These are phyloP conservation scores for Melastoma candidum DNA, from an alignment of 441 rosid species.

Conservation along the genomic window DNA sequence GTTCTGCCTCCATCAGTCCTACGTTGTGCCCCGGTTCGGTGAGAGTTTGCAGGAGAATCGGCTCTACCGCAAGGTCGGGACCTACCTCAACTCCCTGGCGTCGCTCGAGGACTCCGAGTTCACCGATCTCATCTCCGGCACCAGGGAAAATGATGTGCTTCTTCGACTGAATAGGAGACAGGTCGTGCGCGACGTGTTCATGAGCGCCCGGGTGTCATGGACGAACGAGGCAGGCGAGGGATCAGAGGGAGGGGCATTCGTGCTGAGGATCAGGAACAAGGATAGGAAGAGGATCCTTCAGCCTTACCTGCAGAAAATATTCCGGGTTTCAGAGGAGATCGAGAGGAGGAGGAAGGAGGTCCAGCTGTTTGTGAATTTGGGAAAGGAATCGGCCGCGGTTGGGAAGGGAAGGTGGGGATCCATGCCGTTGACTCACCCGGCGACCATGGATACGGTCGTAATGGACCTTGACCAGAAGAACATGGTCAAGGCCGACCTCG, in stretches of 20 bases:
- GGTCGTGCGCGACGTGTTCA: constrained; percentile 52
- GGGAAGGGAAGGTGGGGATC: constrained; percentile 26
- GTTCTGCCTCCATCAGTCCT: constrained; percentile 58
- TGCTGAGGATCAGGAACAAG: constrained; percentile 24
- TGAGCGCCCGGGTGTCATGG: constrained; percentile 76
- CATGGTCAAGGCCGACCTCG: constrained; percentile 32
- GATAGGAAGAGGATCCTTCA: constrained; percentile 32
- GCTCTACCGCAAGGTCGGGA: constrained; percentile 35
- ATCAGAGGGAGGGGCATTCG: constrained; percentile 10
- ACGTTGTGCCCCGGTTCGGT: constrained; percentile 63
- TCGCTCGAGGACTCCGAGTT: constrained; percentile 68
- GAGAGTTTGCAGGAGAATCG: constrained; percentile 54
- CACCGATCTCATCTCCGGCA: constrained; percentile 67
- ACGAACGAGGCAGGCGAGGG: constrained; percentile 11
- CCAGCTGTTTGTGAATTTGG: constrained; percentile 20
- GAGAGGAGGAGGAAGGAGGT: constrained; percentile 21
- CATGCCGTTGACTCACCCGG: constrained; percentile 26
- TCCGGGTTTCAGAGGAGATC: constrained; percentile 20
- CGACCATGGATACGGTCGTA: constrained; percentile 33
- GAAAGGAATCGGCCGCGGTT: not conserved
- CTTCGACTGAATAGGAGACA: constrained; percentile 62
- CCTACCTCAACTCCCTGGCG: constrained; percentile 59
- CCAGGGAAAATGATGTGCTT: constrained; percentile 47
- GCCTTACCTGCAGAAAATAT: constrained; percentile 33
- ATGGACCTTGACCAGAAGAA: constrained; percentile 28